Conservation (phyloP, 2,329 filamentous ascomycete species). For the Penicillium thymicola region DNA sequence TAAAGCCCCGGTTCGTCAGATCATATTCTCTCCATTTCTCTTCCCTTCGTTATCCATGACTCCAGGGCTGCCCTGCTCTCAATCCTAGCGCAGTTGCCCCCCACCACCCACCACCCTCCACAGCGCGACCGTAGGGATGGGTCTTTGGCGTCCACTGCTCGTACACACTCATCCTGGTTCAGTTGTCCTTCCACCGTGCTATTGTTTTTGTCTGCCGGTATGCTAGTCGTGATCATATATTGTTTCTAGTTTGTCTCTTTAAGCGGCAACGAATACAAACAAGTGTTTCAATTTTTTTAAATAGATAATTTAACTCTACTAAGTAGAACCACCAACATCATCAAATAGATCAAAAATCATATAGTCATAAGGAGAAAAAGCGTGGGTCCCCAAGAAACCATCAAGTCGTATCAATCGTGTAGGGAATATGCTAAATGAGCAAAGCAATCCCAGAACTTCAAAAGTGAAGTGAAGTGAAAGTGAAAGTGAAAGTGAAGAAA, state of each 20-base stretch:
- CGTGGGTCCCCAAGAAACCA: conserved; percentile 2
- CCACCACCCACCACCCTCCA: no score
- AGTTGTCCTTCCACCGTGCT: not conserved
- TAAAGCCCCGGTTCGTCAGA: no score
- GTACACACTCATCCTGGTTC: not conserved
- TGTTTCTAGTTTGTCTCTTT: not conserved
- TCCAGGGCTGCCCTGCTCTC: no score
- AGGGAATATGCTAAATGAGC: conserved; percentile 4
- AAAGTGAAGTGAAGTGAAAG: not conserved
- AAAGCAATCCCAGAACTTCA: conserved; percentile 2
- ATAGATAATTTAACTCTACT: not conserved
- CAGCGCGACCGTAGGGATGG: no score
- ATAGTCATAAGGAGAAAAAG: conserved; percentile 2
- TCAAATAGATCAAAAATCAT: conserved; percentile 6
- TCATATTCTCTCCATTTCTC: no score
- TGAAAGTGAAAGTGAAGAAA: not conserved
- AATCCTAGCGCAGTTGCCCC: no score
- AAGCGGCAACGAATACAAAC: not conserved
- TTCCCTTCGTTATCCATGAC: no score
- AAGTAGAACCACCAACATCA: not conserved
- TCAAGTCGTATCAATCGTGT: conserved; percentile 18
- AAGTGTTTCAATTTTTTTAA: conserved; percentile 1
- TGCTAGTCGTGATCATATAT: not conserved
- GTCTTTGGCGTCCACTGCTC: not conserved
- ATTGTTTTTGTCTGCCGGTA: not conserved